Conservation (phyloP, 306 rosid species). For the Cercis canadensis region DNA sequence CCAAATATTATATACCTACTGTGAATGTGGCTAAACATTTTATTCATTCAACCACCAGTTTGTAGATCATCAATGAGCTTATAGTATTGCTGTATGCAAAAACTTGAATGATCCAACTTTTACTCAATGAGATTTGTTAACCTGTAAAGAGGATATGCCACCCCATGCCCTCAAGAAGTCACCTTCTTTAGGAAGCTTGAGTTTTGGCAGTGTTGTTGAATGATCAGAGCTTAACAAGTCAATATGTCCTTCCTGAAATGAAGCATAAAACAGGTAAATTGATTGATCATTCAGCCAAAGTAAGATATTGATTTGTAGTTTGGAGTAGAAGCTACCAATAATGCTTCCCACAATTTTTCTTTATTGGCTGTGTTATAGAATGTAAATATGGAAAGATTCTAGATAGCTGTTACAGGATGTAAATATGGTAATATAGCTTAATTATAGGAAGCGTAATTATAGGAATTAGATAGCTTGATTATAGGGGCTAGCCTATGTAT, state of each 20-base stretch:
- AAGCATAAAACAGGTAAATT: conserved; percentile 15
- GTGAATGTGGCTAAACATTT: not conserved
- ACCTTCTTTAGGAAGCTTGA: conserved; percentile 82
- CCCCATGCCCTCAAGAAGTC: conserved; percentile 97
- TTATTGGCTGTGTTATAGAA: too few species aligned
- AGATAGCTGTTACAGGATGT: too few species aligned
- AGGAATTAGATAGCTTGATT: too few species aligned
- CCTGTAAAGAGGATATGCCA: conserved; percentile 93
- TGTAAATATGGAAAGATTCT: too few species aligned
- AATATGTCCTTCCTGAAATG: conserved; percentile 77
- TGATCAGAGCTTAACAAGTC: conserved; percentile 90
- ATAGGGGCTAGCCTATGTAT: too few species aligned
- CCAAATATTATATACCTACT: not conserved
- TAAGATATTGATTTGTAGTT: not conserved
- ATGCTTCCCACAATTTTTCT: conserved; percentile 83
- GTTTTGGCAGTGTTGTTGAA: conserved; percentile 87
- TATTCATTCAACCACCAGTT: conserved; percentile 16
- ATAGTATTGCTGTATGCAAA: not conserved
- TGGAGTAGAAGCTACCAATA: conserved; percentile 56
- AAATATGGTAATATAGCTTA: too few species aligned
- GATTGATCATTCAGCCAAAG: conserved; percentile 1
- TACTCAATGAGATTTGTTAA: conserved; percentile 37
- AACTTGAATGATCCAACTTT: not conserved
- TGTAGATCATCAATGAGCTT: conserved; percentile 14
- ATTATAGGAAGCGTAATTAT: too few species aligned